These are phyloP conservation scores for Hylodesmum podocarpum DNA, from an alignment of 306 rosid genomes.

Conservation along the genomic window DNA sequence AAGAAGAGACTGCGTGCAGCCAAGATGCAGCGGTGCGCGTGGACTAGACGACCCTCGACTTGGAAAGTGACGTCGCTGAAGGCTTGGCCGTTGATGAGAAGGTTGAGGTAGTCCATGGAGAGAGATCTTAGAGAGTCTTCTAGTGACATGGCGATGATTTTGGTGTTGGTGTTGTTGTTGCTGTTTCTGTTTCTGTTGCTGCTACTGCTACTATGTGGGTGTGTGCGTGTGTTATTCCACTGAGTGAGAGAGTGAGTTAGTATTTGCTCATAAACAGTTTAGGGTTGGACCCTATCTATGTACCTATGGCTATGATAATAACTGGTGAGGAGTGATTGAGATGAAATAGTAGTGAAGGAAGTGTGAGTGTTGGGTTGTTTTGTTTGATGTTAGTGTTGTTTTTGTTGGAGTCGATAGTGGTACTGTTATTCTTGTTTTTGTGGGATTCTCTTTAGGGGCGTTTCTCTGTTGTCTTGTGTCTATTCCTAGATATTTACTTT, in stretches of 20 bases:
- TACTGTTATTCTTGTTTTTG: constrained; percentile 38
- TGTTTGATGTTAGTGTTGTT: constrained; percentile 32
- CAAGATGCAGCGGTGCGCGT: constrained; percentile 91
- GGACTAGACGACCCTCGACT: constrained; percentile 92
- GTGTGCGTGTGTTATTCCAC: neutral
- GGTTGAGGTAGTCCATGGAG: constrained; percentile 83
- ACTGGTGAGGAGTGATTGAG: neutral
- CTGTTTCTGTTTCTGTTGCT: neutral
- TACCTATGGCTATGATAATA: neutral
- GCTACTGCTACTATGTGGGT: neutral
- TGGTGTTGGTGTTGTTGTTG: neutral
- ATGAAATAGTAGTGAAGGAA: constrained; percentile 26
- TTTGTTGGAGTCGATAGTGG: constrained; percentile 27
- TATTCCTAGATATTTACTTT: constrained; percentile 39
- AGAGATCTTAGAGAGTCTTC: constrained; percentile 92
- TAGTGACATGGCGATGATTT: constrained; percentile 35
- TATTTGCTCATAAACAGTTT: constrained; percentile 10
- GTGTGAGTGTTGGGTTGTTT: constrained; percentile 31
- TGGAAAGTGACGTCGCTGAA: constrained; percentile 98
- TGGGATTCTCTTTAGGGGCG: constrained; percentile 44
- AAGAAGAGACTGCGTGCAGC: constrained; percentile 93
- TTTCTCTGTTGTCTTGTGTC: neutral
- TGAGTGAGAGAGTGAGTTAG: neutral
- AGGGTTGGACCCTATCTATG: constrained; percentile 26
- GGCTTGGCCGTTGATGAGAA: constrained; percentile 94